Percentiles rank a stretch among this genome's conserved stretches.
Conservation (phyloP, 257 asterid species). For the Avicennia marina region DNA sequence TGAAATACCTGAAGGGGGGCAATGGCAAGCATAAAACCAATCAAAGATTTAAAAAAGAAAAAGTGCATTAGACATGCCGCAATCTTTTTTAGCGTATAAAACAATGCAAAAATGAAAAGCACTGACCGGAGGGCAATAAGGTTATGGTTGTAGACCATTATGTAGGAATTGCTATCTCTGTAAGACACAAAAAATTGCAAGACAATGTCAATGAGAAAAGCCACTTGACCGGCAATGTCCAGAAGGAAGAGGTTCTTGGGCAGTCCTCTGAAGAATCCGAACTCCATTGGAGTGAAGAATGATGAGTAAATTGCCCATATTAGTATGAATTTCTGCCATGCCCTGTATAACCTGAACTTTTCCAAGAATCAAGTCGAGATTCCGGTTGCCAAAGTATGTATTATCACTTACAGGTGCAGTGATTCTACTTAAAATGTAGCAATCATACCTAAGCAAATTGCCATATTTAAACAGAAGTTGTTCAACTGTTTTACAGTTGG, state of each 20-base stretch:
- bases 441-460: not conserved
- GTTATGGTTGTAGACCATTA: conserved; percentile 48
- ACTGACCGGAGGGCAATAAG: conserved; percentile 51
- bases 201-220: conserved; percentile 59
- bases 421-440: not conserved
- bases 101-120: not conserved
- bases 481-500: not conserved
- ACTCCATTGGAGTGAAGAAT: conserved; percentile 74
- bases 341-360: conserved; percentile 55
- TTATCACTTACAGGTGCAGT: no score
- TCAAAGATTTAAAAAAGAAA: not conserved
- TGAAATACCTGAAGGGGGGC: conserved; percentile 43
- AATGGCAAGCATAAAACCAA: conserved; percentile 2
- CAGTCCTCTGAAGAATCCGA: conserved; percentile 73
- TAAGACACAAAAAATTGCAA: conserved; percentile 58
- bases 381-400: no score
- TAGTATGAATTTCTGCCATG: conserved; percentile 65
- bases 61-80: not conserved
- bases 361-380: not conserved
- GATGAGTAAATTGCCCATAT: conserved; percentile 72
- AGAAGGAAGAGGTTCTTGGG: conserved; percentile 51
- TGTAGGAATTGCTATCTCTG: conserved; percentile 59
- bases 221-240: conserved; percentile 64
- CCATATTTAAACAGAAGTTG: not conserved
- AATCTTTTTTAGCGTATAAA: not conserved